A percentile compares a stretch with the other conserved stretches of the same genome.
These are phyloP conservation scores for Capillidium rhysosporum DNA, from an alignment of 371 early-diverging fungal genomes.

Conservation along the genomic window DNA sequence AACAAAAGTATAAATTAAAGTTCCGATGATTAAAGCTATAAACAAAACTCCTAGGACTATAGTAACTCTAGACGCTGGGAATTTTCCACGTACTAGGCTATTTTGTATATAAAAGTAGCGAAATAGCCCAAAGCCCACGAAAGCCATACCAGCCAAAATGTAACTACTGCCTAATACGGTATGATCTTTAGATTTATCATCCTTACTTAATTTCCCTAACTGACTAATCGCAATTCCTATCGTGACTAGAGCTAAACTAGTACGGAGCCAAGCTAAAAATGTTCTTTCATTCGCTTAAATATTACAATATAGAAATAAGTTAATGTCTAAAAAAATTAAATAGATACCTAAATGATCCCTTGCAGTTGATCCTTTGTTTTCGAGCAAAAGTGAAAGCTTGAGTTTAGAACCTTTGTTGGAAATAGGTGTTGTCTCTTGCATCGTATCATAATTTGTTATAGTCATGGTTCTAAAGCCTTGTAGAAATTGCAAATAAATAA, in stretches of 20 bases:
- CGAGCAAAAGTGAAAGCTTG: constrained; percentile 17
- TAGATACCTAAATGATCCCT: constrained; percentile 41
- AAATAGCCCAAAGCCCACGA: constrained; percentile 33
- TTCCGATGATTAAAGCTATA: background rate
- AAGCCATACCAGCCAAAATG: constrained; percentile 33
- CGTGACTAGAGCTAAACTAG: constrained; percentile 47
- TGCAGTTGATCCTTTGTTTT: constrained; percentile 50
- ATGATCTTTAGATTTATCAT: background rate
- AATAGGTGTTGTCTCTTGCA: background rate
- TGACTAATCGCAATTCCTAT: constrained; percentile 60
- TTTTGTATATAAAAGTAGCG: constrained; percentile 55
- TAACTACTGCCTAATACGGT: constrained; percentile 27
- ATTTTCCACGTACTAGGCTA: constrained; percentile 39
- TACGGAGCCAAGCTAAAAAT: constrained; percentile 53
- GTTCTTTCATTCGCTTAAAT: constrained; percentile 53
- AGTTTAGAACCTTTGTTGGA: background rate
- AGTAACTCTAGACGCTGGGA: constrained; percentile 37
- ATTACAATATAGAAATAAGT: background rate
- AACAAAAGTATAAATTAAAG: background rate
- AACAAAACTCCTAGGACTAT: background rate
- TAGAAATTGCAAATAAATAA: no score
- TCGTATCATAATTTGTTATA: no score
- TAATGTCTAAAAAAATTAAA: background rate
- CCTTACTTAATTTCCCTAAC: constrained; percentile 12
- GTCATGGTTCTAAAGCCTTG: no score